These are phyloP conservation scores for Microbotryomycetes sp. DNA, from an alignment of 1,284 basidiomycete genomes.

Conservation along the genomic window DNA sequence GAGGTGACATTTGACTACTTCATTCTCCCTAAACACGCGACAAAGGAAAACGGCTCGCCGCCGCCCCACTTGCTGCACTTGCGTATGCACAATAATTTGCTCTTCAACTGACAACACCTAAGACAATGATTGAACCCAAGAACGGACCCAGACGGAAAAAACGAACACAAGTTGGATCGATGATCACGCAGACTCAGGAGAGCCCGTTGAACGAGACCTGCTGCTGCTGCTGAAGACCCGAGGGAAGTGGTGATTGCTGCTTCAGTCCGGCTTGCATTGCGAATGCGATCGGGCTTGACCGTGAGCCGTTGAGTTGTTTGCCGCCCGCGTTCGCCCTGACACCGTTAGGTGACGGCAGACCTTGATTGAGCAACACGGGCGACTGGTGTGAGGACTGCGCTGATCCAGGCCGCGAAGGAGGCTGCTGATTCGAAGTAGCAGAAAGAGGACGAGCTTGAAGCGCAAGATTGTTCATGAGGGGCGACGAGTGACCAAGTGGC, in stretches of 20 bases:
- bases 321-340: neutral
- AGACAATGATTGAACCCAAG: too few relatives aligned
- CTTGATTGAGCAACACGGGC: neutral
- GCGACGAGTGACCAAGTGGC: neutral
- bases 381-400: slow-evolving; percentile 7
- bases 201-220: neutral
- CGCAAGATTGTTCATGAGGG: neutral
- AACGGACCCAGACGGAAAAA: too few relatives aligned
- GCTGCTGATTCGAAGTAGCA: neutral
- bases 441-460: neutral
- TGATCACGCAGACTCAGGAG: too few relatives aligned
- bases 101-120: too few relatives aligned
- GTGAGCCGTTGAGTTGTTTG: neutral
- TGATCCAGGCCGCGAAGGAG: slow-evolving; percentile 6
- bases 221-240: neutral
- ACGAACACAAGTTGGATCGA: too few relatives aligned
- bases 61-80: too few relatives aligned
- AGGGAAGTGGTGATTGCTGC: neutral
- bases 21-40: too few relatives aligned
- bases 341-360: neutral
- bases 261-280: neutral
- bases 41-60: too few relatives aligned
- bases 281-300: neutral
- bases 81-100: too few relatives aligned
- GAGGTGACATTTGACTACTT: too few relatives aligned